Percentiles rank a stretch among this genome's conserved stretches.
These are phyloP conservation scores for Cladosporium phlei DNA, from an alignment of 2,329 filamentous ascomycete species.

Conservation along the genomic window DNA sequence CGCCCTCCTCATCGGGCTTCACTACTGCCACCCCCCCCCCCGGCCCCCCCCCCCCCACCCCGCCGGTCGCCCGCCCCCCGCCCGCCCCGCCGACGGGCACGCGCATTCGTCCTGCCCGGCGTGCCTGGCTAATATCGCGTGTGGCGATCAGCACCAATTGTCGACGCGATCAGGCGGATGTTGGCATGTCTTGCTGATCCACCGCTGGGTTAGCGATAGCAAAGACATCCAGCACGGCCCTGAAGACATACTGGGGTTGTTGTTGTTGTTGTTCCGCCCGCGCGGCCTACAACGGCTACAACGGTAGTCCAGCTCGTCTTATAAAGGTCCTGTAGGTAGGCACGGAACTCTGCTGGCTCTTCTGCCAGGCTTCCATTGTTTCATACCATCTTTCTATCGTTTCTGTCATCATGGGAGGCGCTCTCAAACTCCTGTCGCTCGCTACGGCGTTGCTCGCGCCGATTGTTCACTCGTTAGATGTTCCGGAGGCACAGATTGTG, in stretches of 20 bases:
- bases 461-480: neutral
- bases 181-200: conserved; percentile 8
- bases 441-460: conserved; percentile 11
- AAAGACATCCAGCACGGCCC: conserved; percentile 11
- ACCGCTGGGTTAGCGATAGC: conserved; percentile 8
- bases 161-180: neutral
- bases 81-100: no score
- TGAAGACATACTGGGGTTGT: neutral
- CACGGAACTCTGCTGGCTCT: neutral
- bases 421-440: conserved; percentile 12
- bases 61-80: no score
- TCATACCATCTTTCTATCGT: neutral
- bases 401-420: conserved; percentile 10
- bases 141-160: conserved; percentile 10
- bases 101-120: neutral
- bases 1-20: no score
- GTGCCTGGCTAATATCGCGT: conserved; percentile 11
- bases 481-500: conserved; percentile 13
- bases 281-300: no score
- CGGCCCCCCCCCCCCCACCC: no score
- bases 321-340: conserved; percentile 9
- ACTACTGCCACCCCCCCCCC: no score
- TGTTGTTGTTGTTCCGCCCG: no score
- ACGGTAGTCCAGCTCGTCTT: no score
- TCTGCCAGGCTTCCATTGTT: conserved; percentile 3